These are phyloP conservation scores for Parasitella parasitica DNA, from an alignment of 371 early-diverging fungal species.

Conservation along the genomic window DNA sequence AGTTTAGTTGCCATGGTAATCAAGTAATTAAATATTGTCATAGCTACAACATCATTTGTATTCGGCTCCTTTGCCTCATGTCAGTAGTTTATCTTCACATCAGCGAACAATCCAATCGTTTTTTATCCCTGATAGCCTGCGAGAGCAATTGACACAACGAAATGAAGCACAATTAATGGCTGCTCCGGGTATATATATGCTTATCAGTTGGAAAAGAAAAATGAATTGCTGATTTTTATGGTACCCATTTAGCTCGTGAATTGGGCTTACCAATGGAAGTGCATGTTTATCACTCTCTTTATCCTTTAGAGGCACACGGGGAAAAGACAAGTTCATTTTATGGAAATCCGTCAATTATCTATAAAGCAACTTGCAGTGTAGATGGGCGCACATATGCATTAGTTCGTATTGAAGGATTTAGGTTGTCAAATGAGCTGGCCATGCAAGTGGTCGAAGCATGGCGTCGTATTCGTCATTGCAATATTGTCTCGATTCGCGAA, in stretches of 20 bases:
- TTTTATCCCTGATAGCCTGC: constrained; percentile 81
- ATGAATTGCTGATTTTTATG: background rate
- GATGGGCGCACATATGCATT: constrained; percentile 87
- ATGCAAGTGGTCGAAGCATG: constrained; percentile 85
- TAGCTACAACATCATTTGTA: constrained; percentile 83
- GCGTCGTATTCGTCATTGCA: constrained; percentile 81
- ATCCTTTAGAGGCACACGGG: constrained; percentile 66
- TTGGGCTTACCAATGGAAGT: constrained; percentile 59
- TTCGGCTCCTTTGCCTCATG: constrained; percentile 66
- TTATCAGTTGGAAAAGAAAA: background rate
- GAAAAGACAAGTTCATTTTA: constrained; percentile 49
- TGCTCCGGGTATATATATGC: constrained; percentile 50
- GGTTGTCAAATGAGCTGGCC: constrained; percentile 75
- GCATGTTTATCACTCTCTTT: constrained; percentile 65
- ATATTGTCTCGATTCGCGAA: constrained; percentile 86
- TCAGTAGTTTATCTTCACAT: constrained; percentile 66
- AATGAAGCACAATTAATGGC: constrained; percentile 69
- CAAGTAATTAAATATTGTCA: background rate
- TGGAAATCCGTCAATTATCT: constrained; percentile 77
- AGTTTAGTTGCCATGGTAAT: background rate
- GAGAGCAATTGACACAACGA: constrained; percentile 75
- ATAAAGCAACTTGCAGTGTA: constrained; percentile 78
- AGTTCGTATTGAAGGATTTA: constrained; percentile 75
- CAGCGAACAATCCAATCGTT: constrained; percentile 79
- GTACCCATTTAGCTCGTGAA: constrained; percentile 40